Conservation (phyloP, 164 flowering plant genomes). For the Brasenia schreberi region DNA sequence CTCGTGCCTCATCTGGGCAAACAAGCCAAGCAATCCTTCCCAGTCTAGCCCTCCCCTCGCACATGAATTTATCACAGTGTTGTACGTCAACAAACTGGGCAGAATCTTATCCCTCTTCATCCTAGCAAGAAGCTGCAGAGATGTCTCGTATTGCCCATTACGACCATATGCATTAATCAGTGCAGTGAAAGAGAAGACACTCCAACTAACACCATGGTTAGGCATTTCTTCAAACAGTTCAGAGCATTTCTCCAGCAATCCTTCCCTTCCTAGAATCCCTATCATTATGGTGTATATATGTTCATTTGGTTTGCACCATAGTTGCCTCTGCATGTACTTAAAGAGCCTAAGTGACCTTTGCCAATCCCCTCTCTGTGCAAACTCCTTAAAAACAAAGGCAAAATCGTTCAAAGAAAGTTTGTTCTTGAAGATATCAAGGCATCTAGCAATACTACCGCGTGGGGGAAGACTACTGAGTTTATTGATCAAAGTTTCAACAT, state of each 20-base stretch:
- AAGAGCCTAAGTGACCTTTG: constrained; percentile 81
- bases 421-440: constrained; percentile 71
- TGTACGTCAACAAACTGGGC: constrained; percentile 72
- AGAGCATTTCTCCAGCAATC: constrained; percentile 58
- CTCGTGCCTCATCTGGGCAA: constrained; percentile 90
- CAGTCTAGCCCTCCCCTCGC: constrained; percentile 90
- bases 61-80: constrained; percentile 75
- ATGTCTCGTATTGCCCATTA: constrained; percentile 49
- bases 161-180: constrained; percentile 83
- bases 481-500: constrained; percentile 84
- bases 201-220: constrained; percentile 39
- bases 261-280: constrained; percentile 74
- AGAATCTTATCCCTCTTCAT: constrained; percentile 66
- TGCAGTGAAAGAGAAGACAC: constrained; percentile 65
- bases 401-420: constrained; percentile 79
- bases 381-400: constrained; percentile 73
- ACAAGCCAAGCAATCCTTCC: constrained; percentile 86
- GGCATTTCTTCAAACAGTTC: constrained; percentile 93
- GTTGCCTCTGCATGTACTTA: constrained; percentile 91
- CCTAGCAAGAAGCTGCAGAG: constrained; percentile 52
- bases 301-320: constrained; percentile 95
- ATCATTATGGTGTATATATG: constrained; percentile 79
- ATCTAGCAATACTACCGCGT: constrained; percentile 86
- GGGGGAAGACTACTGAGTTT: constrained; percentile 89
- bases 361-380: constrained; percentile 90